Conservation (phyloP, 805 yeast genomes). For the Kodamaea kaohsiungensis region DNA sequence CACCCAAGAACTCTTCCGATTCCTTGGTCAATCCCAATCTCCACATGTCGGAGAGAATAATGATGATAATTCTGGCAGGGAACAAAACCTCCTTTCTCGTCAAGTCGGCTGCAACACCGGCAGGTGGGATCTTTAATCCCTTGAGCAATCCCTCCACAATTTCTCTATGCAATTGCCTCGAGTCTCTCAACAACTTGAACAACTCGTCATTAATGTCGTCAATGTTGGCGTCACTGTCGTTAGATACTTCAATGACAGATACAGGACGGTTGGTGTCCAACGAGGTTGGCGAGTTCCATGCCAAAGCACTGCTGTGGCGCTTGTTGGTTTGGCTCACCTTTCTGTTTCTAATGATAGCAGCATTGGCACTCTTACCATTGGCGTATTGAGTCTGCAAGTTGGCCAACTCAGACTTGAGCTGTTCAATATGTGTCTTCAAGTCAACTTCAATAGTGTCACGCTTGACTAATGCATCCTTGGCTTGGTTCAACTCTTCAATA, state of each 20-base stretch:
- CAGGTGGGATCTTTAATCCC: constrained; percentile 82
- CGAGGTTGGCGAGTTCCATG: constrained; percentile 33
- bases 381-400: constrained; percentile 38
- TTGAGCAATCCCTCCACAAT: constrained; percentile 83
- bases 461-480: constrained; percentile 58
- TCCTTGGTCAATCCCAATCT: constrained; percentile 90
- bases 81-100: constrained; percentile 89
- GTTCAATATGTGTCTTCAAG: constrained; percentile 60
- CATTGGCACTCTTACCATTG: constrained; percentile 33
- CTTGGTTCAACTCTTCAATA: constrained; percentile 59
- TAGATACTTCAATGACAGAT: constrained; percentile 59
- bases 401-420: constrained; percentile 53
- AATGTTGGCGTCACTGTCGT: constrained; percentile 52
- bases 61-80: constrained; percentile 94
- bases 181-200: constrained; percentile 67
- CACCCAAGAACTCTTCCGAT: constrained; percentile 87
- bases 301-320: constrained; percentile 42
- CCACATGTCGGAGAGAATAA: constrained; percentile 97
- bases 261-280: constrained; percentile 57
- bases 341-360: constrained; percentile 21
- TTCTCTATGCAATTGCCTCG: constrained; percentile 74
- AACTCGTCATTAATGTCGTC: constrained; percentile 77
- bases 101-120: constrained; percentile 80
- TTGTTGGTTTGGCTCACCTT: constrained; percentile 39
- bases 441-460: constrained; percentile 67